Base-by-base conservation (phyloP, 2,329 filamentous ascomycete genomes). In the Aspergillus awamori region DNA sequence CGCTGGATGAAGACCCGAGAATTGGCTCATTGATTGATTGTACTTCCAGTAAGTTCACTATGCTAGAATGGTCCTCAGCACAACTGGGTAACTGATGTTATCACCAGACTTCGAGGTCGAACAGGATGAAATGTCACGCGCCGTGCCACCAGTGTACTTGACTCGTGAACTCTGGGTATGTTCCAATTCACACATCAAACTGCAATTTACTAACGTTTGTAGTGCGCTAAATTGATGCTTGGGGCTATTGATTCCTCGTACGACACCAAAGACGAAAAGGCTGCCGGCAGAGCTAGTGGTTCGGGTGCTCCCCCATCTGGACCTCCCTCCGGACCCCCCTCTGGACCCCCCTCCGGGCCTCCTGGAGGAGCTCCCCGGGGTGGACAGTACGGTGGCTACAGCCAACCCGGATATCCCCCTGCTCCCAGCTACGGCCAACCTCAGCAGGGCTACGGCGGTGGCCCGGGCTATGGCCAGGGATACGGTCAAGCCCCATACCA, bases 191-290 rank as follows among this genome's bases (percentile, higher is more conserved):
- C 28, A 51, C 10, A 7, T 48, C n/a, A 26, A 13, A 11, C 11
- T 8, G n/a, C 36, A 8, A 13, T n/a, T 20, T 8, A 57, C 67
- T 72, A 61, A 72, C 57, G 26, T 6, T 15, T 15, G 26, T 56
- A 81, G 79, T 81, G 87, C 68, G 82, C 87, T 64, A 90, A 90
- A 75, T 80, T 90, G 60, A 84, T 90, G 54, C 83, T 90, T 26
- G 87, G 87, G 62, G 84, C 86, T 39, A 88, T 90, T 69, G 87
- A 90, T 69, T 79, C 82, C 24, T 86, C 84, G 20, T 89, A 89
- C 66, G 87, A 89, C 65, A 82, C 81, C 67, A 87, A 89, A 73
- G 87, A 89, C 65, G 87, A 89, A 74, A 86, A 86, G 73, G 73
- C 74, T 5, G 78, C 78, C 63, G 74, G 74, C 24, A 73, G 74